These are phyloP conservation scores for Pholiota molesta DNA, from an alignment of 768 basidiomycete species.

Conservation along the genomic window DNA sequence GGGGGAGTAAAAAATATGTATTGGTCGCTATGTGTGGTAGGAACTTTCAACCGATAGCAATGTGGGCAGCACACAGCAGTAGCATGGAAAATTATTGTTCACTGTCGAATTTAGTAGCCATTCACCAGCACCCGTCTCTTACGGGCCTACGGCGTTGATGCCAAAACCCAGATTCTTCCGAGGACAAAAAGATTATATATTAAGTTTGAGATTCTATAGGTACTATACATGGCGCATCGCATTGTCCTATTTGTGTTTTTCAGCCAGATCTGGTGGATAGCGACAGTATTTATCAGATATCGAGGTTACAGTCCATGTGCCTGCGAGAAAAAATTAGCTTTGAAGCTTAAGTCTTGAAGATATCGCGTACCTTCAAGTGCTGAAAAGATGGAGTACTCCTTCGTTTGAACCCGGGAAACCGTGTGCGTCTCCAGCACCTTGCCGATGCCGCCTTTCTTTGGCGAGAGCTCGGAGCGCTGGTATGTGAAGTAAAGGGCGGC, in stretches of 20 bases:
- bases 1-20: no score
- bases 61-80: no score
- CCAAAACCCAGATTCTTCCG: neutral
- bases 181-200: constrained; percentile 3
- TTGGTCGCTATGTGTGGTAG: no score
- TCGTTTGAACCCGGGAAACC: constrained; percentile 72
- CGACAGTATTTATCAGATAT: constrained; percentile 90
- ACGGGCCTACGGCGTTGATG: neutral
- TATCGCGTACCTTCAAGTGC: constrained; percentile 76
- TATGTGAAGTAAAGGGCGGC: constrained; percentile 98
- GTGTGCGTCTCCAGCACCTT: constrained; percentile 93
- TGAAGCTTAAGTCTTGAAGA: neutral
- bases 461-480: constrained; percentile 75
- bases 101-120: no score
- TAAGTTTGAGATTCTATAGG: neutral
- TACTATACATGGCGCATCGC: neutral
- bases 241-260: constrained; percentile 32
- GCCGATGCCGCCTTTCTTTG: constrained; percentile 69
- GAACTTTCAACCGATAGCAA: no score
- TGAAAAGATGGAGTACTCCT: constrained; percentile 89
- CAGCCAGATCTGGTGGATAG: constrained; percentile 69
- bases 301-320: constrained; percentile 91
- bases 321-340: constrained; percentile 36
- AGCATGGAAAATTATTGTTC: neutral
- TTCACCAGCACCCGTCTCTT: neutral